Conservation (phyloP, 2,329 filamentous ascomycete genomes). For the Venturia aucupariae region DNA sequence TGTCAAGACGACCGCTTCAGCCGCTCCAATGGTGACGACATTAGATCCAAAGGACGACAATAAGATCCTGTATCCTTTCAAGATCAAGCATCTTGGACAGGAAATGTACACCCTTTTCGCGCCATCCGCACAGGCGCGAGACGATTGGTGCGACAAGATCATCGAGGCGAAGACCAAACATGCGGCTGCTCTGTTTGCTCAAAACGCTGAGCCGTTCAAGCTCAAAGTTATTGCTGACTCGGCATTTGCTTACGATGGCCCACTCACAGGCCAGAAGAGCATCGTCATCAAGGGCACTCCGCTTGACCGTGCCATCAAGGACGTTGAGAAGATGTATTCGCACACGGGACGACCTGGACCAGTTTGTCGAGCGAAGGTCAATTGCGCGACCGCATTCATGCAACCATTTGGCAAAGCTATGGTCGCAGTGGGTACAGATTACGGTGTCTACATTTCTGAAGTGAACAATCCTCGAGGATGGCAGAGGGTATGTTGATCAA, state of each 20-base stretch:
- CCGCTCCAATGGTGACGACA: slow-evolving; percentile 30
- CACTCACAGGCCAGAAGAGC: slow-evolving; percentile 39
- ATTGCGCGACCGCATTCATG: slow-evolving; percentile 86
- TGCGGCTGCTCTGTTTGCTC: slow-evolving; percentile 75
- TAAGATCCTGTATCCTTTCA: slow-evolving; percentile 86
- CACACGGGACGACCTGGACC: slow-evolving; percentile 59
- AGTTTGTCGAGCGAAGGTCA: slow-evolving; percentile 77
- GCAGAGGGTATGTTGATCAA: slow-evolving; percentile 59
- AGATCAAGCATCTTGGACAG: slow-evolving; percentile 88
- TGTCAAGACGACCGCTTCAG: slow-evolving; percentile 28
- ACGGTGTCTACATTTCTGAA: slow-evolving; percentile 84
- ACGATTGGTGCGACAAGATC: slow-evolving; percentile 90
- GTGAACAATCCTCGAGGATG: slow-evolving; percentile 84
- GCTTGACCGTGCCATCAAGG: slow-evolving; percentile 78
- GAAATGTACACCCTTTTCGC: slow-evolving; percentile 90
- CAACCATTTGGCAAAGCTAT: slow-evolving; percentile 72
- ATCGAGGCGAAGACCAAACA: slow-evolving; percentile 91
- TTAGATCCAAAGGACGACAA: slow-evolving; percentile 59
- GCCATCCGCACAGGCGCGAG: slow-evolving; percentile 60
- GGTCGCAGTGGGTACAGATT: slow-evolving; percentile 91
- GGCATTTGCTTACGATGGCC: slow-evolving; percentile 72
- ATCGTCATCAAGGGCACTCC: slow-evolving; percentile 86
- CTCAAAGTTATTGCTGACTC: slow-evolving; percentile 86
- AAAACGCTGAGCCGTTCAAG: slow-evolving; percentile 93
- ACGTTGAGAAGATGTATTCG: slow-evolving; percentile 68